Evolutionary conservation across 768 basidiomycete genomes (phyloP), one percentile per base, ranked within the genome.

Genomic region (Boletales sp.): DNA sequence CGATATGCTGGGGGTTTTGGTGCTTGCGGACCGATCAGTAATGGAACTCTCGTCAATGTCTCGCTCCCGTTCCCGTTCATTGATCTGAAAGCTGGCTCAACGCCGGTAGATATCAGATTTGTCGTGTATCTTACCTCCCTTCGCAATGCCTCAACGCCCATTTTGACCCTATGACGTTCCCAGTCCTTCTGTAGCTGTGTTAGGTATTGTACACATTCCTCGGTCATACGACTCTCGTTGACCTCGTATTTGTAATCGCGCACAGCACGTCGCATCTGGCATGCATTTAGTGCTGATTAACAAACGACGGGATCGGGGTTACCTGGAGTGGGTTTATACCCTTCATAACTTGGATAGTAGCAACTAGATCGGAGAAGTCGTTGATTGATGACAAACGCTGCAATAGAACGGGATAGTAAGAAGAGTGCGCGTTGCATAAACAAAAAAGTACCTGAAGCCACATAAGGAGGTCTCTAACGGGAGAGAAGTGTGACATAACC

Each of bases 171-270:
- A 65, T 91, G 87, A 49, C 90, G 75, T 68, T 99, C 95, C 95
- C 95, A 99, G 64, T 98, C 94, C 63, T 91, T 94, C 70, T 97
- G 94, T 9, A 99, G 74, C 60, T 98, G 95, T 3, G 83, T 87
- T 24, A 98, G 79, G 60, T 98, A 98, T 70, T 97, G 91, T 35
- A 82, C 76, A 63, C 95, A 98, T 66, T 99, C 97, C 19, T 98
- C 94, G 3, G 85, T 88, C 91, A 99, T 97, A 52, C 78, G 79
- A 1, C 83, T 78, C 68, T 99, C 97, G 63, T 86, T 87, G 43
- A 97, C 87, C 71, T 99, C 95, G 63, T 90, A 97, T 64, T 82
- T 89, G 70, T 92, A 92, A 63, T 98, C 95, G 40, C 87, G 83
- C 27, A 95, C 87, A 35, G 94, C 94, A 17, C 92, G 82, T 44